phyloP scores from a whole-genome alignment of 495 filamentous ascomycete genomes.

The Amorphotheca resinae region DNA sequence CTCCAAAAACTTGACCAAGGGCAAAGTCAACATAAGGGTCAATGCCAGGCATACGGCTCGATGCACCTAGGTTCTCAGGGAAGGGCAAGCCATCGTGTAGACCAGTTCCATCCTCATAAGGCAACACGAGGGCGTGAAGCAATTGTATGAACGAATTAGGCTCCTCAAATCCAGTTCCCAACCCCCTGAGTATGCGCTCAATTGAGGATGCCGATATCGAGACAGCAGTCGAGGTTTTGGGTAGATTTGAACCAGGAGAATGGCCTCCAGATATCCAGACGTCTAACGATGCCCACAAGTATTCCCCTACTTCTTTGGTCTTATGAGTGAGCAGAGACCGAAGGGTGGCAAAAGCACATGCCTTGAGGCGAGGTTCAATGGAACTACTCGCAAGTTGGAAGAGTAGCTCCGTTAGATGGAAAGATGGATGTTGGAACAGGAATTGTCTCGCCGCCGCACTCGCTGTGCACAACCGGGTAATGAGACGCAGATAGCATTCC shows the following conservation, averaged over 20 bases:
- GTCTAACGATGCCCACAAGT: conserved; percentile 61
- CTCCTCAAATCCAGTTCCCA: conserved; percentile 58
- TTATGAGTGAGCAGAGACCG: conserved; percentile 56
- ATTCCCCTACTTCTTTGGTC: conserved; percentile 40
- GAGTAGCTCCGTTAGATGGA: conserved; percentile 51
- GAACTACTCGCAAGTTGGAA: conserved; percentile 55
- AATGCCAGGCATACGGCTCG: conserved; percentile 71
- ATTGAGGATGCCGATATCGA: conserved; percentile 7
- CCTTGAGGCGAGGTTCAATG: conserved; percentile 61
- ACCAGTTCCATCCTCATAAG: conserved; percentile 39
- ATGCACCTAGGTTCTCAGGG: conserved; percentile 71
- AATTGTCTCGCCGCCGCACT: conserved; percentile 55
- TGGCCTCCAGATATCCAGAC: conserved; percentile 51
- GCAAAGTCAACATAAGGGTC: conserved; percentile 88
- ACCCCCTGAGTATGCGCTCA: conserved; percentile 31
- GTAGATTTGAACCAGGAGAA: conserved; percentile 20
- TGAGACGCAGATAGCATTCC: conserved; percentile 80
- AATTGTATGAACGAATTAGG: conserved; percentile 69
- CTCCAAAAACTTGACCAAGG: conserved; percentile 57
- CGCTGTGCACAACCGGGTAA: conserved; percentile 61
- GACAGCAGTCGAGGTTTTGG: conserved; percentile 9
- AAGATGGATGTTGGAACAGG: conserved; percentile 49
- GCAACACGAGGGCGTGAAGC: conserved; percentile 52
- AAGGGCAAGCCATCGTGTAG: conserved; percentile 72
- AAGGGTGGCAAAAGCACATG: conserved; percentile 59